These are phyloP conservation scores for Roridomyces roridus DNA, from an alignment of 768 basidiomycete species.

Conservation along the genomic window DNA sequence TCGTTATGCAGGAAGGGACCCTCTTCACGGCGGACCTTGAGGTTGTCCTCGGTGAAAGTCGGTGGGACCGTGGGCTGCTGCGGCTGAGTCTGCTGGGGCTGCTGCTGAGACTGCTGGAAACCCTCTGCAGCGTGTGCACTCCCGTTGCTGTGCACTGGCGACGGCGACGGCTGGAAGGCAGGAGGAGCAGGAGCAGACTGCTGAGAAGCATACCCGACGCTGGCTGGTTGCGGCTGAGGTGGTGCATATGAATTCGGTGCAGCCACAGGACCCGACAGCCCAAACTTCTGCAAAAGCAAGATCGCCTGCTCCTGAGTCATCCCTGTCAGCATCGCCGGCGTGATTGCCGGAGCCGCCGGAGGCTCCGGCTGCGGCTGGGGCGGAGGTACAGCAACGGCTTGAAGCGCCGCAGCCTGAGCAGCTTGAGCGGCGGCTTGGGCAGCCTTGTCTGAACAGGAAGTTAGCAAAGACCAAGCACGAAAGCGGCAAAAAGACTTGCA, in stretches of 20 bases:
- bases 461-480: neutral
- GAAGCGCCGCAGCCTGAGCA: constrained; percentile 73
- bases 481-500: constrained; percentile 52
- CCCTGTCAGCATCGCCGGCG: constrained; percentile 32
- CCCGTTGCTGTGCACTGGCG: constrained; percentile 14
- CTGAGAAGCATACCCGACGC: constrained; percentile 6
- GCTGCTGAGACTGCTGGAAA: neutral
- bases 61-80: constrained; percentile 39
- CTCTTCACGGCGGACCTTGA: constrained; percentile 22
- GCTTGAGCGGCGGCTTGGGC: constrained; percentile 89
- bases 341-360: constrained; percentile 19
- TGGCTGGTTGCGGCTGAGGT: constrained; percentile 15
- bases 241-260: constrained; percentile 4
- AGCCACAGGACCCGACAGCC: constrained; percentile 40
- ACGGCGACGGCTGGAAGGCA: constrained; percentile 27
- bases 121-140: no score
- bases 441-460: constrained; percentile 70
- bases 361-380: neutral
- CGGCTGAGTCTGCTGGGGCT: neutral
- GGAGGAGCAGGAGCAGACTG: constrained; percentile 10
- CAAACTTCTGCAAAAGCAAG: constrained; percentile 64
- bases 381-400: neutral
- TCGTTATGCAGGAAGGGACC: constrained; percentile 13
- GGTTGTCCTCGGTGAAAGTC: constrained; percentile 33
- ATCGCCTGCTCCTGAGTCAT: constrained; percentile 70